phyloP scores from a whole-genome alignment of 1,284 basidiomycete species.

The Anthracocystis walkeri region DNA sequence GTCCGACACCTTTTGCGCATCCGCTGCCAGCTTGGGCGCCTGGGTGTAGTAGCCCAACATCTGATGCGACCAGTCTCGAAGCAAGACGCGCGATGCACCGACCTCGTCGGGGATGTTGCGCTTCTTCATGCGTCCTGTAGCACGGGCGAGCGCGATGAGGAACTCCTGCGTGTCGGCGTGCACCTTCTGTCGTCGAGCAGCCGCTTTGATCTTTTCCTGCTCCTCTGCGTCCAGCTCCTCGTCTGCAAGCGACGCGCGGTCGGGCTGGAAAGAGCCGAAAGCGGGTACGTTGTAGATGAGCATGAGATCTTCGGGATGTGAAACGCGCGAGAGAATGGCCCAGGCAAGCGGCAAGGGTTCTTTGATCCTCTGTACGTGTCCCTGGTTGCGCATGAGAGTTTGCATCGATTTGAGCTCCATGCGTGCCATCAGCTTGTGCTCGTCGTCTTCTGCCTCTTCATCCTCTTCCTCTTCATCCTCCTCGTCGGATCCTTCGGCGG shows the following conservation, averaged over 20 bases:
- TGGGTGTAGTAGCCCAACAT: slow-evolving; percentile 63
- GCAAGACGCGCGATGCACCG: slow-evolving; percentile 59
- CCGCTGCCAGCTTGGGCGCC: slow-evolving; percentile 50
- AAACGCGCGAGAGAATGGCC: slow-evolving; percentile 56
- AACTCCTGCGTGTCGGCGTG: slow-evolving; percentile 65
- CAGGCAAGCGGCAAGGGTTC: slow-evolving; percentile 61
- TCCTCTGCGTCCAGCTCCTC: slow-evolving; percentile 51
- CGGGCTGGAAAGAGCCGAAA: slow-evolving; percentile 59
- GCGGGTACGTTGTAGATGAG: slow-evolving; percentile 64
- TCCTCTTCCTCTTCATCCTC: slow-evolving; percentile 31
- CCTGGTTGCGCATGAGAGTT: slow-evolving; percentile 64
- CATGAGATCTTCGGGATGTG: slow-evolving; percentile 65
- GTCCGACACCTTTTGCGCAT: slow-evolving; percentile 29
- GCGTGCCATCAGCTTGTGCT: slow-evolving; percentile 36
- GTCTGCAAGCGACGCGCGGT: slow-evolving; percentile 44
- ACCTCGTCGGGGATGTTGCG: slow-evolving; percentile 58
- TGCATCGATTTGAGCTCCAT: slow-evolving; percentile 55
- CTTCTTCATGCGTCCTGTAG: slow-evolving; percentile 60
- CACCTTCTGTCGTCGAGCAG: slow-evolving; percentile 53
- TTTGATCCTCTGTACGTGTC: slow-evolving; percentile 63
- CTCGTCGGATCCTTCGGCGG: slow-evolving; percentile 25
- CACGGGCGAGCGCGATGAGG: slow-evolving; percentile 61
- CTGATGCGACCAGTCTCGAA: slow-evolving; percentile 66
- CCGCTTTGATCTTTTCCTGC: slow-evolving; percentile 30
- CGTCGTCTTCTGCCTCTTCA: slow-evolving; percentile 44